A percentile compares a stretch with the other conserved stretches of the same genome.
Conservation (phyloP, 768 basidiomycete genomes). For the Leccinellum rugosiceps region DNA sequence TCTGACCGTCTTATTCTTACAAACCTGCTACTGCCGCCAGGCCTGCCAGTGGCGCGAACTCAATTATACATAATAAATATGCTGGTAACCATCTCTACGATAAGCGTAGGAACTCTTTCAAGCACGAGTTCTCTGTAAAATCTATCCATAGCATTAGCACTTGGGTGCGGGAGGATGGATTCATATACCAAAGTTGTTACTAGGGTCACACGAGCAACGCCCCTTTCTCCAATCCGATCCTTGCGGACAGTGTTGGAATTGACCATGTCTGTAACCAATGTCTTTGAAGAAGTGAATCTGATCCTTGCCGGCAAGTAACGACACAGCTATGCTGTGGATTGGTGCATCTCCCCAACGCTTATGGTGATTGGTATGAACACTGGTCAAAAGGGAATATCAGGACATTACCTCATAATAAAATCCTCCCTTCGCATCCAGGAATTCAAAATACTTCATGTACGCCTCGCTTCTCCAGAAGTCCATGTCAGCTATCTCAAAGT, state of each 20-base stretch:
- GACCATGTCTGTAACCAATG: slow-evolving; percentile 89
- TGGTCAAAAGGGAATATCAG: not conserved
- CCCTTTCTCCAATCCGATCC: slow-evolving; percentile 71
- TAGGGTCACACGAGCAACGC: slow-evolving; percentile 82
- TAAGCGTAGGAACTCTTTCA: slow-evolving; percentile 29
- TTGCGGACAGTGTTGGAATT: slow-evolving; percentile 90
- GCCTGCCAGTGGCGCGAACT: not conserved
- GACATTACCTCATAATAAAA: slow-evolving; percentile 79
- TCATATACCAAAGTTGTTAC: slow-evolving; percentile 64
- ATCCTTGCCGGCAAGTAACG: slow-evolving; percentile 83
- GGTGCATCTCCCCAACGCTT: slow-evolving; percentile 96
- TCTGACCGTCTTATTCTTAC: not conserved
- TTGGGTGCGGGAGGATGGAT: not conserved
- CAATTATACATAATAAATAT: not conserved
- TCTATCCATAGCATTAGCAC: slow-evolving; percentile 18
- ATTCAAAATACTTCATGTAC: slow-evolving; percentile 81
- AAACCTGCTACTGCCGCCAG: not conserved
- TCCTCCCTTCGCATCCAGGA: slow-evolving; percentile 75
- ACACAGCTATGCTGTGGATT: slow-evolving; percentile 86
- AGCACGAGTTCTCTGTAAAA: slow-evolving; percentile 28
- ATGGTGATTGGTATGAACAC: slow-evolving; percentile 1
- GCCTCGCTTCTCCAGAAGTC: slow-evolving; percentile 83
- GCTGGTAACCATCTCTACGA: slow-evolving; percentile 9
- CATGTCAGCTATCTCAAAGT: slow-evolving; percentile 87
- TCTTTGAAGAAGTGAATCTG: slow-evolving; percentile 95